phyloP scores from a whole-genome alignment of 208 protist genomes.

The Lotmaria passim region DNA sequence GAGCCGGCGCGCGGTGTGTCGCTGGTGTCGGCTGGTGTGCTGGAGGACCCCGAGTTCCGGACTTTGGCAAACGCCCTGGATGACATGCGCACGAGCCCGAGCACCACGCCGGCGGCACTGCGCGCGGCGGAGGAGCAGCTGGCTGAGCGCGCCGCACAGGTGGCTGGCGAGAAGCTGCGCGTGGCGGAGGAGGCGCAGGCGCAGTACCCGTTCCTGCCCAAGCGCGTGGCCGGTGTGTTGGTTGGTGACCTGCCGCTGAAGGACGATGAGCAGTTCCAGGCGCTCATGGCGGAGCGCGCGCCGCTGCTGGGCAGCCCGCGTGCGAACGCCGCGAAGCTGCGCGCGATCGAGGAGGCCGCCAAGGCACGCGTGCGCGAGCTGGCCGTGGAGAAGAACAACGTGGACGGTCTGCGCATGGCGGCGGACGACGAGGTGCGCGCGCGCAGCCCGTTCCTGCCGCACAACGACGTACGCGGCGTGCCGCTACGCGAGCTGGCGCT shows the following conservation, averaged over 20 bases:
- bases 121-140: conserved; percentile 25
- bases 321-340: neutral
- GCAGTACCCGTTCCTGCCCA: neutral
- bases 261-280: conserved; percentile 1
- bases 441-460: conserved; percentile 33
- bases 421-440: conserved; percentile 8
- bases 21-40: too few species aligned
- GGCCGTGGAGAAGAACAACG: neutral
- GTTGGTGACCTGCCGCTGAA: conserved; percentile 38
- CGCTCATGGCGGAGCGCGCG: conserved; percentile 3
- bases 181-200: too few species aligned
- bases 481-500: conserved; percentile 38
- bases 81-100: conserved; percentile 23
- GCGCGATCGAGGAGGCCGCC: neutral
- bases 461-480: conserved; percentile 37
- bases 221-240: conserved; percentile 38
- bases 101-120: conserved; percentile 25
- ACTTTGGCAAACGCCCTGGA: conserved; percentile 30
- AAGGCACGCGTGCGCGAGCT: neutral
- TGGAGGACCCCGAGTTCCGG: conserved; percentile 42
- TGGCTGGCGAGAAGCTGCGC: conserved; percentile 20
- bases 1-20: too few species aligned
- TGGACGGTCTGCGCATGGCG: neutral
- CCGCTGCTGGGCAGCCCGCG: neutral
- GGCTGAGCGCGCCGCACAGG: conserved; percentile 26